Evolutionary conservation across 495 filamentous ascomycete species (phyloP).

Genomic region (Daldinia bambusicola): DNA sequence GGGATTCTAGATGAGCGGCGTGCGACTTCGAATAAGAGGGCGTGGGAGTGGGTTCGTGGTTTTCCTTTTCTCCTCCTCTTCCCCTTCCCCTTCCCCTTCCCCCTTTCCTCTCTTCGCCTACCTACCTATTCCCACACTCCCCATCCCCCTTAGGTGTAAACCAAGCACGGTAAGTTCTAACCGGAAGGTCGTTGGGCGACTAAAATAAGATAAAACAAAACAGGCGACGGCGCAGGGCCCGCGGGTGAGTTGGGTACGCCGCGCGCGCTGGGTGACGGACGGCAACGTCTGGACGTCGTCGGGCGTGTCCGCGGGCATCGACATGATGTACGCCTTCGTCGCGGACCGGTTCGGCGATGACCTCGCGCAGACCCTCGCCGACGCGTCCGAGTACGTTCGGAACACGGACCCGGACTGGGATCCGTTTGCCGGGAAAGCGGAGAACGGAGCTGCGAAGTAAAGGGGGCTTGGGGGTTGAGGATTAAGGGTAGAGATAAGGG

Average conservation of each 20-base stretch:
- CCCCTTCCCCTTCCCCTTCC: background rate
- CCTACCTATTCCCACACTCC: background rate
- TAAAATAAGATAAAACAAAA: background rate
- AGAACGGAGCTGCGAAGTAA: conserved; percentile 16
- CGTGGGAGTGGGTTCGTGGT: conserved; percentile 51
- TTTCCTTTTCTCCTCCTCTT: background rate
- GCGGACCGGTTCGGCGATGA: conserved; percentile 55
- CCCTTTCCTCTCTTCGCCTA: background rate
- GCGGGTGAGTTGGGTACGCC: conserved; percentile 66
- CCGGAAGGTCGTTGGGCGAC: background rate
- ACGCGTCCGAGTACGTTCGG: conserved; percentile 50
- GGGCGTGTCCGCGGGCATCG: conserved; percentile 71
- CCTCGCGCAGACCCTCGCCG: conserved; percentile 41
- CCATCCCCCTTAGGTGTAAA: background rate
- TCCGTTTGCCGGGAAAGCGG: conserved; percentile 46
- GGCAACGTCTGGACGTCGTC: conserved; percentile 75
- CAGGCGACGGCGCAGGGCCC: conserved; percentile 51
- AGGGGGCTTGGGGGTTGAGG: background rate
- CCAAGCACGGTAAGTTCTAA: background rate
- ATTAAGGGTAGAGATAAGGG: too few relatives aligned
- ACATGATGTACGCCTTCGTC: conserved; percentile 67
- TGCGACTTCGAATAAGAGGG: conserved; percentile 67
- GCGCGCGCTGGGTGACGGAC: conserved; percentile 72
- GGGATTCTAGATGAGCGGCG: conserved; percentile 67
- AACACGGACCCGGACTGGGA: conserved; percentile 49